phyloP scores from a whole-genome alignment of 2,329 filamentous ascomycete species.

The Colletotrichum orchidophilum region DNA sequence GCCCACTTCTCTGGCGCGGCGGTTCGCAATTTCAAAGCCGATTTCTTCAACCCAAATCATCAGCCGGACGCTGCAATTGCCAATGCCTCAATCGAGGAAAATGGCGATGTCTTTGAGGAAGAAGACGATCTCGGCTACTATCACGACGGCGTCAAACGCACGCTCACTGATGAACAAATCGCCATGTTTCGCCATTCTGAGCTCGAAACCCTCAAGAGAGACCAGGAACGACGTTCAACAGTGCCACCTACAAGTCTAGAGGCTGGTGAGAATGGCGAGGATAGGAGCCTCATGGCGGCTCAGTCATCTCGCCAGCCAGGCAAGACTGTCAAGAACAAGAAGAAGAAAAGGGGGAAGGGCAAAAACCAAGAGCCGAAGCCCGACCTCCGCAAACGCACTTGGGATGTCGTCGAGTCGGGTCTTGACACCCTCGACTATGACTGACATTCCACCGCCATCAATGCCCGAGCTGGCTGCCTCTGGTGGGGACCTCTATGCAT shows the following conservation, averaged over 20 bases:
- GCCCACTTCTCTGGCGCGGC: slow-evolving; percentile 66
- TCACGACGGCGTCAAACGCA: slow-evolving; percentile 84
- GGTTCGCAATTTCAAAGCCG: slow-evolving; percentile 54
- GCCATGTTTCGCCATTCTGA: slow-evolving; percentile 91
- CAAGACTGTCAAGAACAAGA: slow-evolving; percentile 42
- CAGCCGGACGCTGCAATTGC: slow-evolving; percentile 37
- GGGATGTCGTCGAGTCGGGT: slow-evolving; percentile 71
- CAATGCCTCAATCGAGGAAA: slow-evolving; percentile 38
- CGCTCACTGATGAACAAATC: slow-evolving; percentile 90
- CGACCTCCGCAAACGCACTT: slow-evolving; percentile 72
- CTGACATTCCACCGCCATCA: slow-evolving; percentile 34
- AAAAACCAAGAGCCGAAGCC: slow-evolving; percentile 60
- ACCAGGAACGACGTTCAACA: slow-evolving; percentile 45
- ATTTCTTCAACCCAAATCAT: slow-evolving; percentile 51
- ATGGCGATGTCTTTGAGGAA: slow-evolving; percentile 52
- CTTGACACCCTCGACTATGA: slow-evolving; percentile 70
- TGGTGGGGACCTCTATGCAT: not conserved
- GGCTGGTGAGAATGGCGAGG: slow-evolving; percentile 45
- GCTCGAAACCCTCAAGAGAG: slow-evolving; percentile 69
- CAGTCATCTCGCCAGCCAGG: slow-evolving; percentile 32
- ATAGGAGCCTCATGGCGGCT: slow-evolving; percentile 28
- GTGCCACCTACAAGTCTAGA: slow-evolving; percentile 24
- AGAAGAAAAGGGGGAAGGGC: slow-evolving; percentile 50
- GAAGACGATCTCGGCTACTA: slow-evolving; percentile 85
- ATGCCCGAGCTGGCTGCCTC: not conserved